These are phyloP conservation scores for Geosmithia flava DNA, from an alignment of 2,329 filamentous ascomycete species.

Conservation along the genomic window DNA sequence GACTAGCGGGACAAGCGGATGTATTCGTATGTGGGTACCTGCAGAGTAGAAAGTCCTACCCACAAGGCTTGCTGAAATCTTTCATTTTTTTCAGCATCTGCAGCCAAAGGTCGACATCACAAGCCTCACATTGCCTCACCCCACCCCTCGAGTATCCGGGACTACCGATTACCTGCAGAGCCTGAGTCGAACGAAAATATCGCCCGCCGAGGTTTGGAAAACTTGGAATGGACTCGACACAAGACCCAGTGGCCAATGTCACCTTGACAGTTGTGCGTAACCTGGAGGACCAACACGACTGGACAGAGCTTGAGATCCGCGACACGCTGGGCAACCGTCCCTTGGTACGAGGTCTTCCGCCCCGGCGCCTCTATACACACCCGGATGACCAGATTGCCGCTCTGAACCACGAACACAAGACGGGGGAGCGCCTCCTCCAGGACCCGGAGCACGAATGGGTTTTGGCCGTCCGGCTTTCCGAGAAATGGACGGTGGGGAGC, in stretches of 20 bases:
- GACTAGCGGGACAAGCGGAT: too few species aligned
- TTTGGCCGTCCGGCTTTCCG: constrained; percentile 57
- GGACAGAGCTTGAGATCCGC: constrained; percentile 49
- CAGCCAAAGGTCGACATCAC: background rate
- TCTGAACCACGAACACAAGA: constrained; percentile 45
- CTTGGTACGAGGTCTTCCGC: constrained; percentile 61
- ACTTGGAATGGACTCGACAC: constrained; percentile 1
- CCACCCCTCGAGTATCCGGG: background rate
- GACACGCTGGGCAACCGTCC: constrained; percentile 38
- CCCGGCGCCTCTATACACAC: constrained; percentile 62
- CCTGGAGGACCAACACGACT: constrained; percentile 64
- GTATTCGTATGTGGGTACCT: background rate
- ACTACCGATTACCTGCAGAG: background rate
- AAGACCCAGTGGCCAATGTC: constrained; percentile 11
- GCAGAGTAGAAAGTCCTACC: background rate
- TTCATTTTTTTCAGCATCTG: background rate
- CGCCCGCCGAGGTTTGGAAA: background rate
- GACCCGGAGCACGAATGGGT: constrained; percentile 62
- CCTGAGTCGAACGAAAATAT: background rate
- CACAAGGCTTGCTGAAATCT: background rate
- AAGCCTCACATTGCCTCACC: background rate
- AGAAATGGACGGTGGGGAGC: constrained; percentile 56
- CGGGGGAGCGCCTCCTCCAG: constrained; percentile 30
- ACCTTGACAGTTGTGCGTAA: constrained; percentile 50
- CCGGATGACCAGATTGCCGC: constrained; percentile 72